These are phyloP conservation scores for Serendipita vermifera DNA, from an alignment of 768 basidiomycete genomes.

Conservation along the genomic window DNA sequence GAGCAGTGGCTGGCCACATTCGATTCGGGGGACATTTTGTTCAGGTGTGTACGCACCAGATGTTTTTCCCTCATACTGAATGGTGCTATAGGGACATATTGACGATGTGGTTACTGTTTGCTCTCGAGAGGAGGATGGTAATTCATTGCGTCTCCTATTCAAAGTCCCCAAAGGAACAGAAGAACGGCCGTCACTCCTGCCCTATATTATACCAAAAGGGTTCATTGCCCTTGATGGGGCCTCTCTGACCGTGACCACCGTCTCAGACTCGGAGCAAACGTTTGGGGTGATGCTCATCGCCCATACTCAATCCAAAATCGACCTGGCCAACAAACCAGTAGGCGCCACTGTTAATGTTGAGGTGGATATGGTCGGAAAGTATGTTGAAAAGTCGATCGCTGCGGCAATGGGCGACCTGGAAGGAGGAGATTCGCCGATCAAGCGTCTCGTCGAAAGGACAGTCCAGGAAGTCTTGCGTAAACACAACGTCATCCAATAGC, in stretches of 20 bases:
- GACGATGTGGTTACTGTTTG: slow-evolving; percentile 76
- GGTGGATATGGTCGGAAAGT: slow-evolving; percentile 90
- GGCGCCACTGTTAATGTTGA: slow-evolving; percentile 89
- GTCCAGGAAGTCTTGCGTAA: neutral
- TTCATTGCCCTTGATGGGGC: slow-evolving; percentile 91
- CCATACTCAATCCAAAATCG: slow-evolving; percentile 84
- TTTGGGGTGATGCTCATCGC: slow-evolving; percentile 93
- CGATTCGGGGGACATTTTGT: slow-evolving; percentile 97
- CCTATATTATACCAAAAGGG: slow-evolving; percentile 85
- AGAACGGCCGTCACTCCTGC: slow-evolving; percentile 49
- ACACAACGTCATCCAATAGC: neutral
- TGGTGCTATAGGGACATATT: slow-evolving; percentile 66
- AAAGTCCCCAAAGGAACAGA: slow-evolving; percentile 50
- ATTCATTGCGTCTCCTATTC: slow-evolving; percentile 78
- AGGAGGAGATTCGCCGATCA: neutral
- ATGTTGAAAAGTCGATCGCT: slow-evolving; percentile 69
- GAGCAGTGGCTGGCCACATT: slow-evolving; percentile 84
- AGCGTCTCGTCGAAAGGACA: neutral
- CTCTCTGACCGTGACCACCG: slow-evolving; percentile 78
- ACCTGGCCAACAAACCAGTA: slow-evolving; percentile 55
- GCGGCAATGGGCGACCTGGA: slow-evolving; percentile 40
- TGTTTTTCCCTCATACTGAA: neutral
- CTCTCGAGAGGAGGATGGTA: slow-evolving; percentile 57
- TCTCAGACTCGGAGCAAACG: slow-evolving; percentile 44
- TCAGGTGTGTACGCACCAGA: slow-evolving; percentile 41